Percentiles rank a stretch among this genome's conserved stretches.
These are phyloP conservation scores for Ehretia macrophylla DNA, from an alignment of 257 asterid genomes.

Conservation along the genomic window DNA sequence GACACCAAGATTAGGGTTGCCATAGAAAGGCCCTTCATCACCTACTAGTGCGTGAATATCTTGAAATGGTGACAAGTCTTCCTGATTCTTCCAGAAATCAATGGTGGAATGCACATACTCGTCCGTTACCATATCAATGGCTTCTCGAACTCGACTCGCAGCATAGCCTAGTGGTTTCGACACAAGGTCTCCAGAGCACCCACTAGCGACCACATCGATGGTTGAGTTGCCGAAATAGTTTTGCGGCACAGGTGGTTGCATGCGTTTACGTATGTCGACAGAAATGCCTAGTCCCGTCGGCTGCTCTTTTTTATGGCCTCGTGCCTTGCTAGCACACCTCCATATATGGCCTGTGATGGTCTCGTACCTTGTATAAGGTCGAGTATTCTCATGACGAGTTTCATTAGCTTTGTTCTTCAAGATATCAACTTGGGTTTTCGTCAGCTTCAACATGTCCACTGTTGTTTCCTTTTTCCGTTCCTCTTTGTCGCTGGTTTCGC, in stretches of 20 bases:
- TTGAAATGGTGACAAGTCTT: constrained; percentile 2
- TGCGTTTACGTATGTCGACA: constrained; percentile 10
- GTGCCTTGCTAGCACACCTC: constrained; percentile 26
- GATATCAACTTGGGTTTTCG: constrained; percentile 10
- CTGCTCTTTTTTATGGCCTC: constrained; percentile 17
- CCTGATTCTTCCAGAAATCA: constrained; percentile 2
- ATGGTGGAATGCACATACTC: constrained; percentile 20
- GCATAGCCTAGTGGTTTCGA: constrained; percentile 13
- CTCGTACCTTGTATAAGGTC: constrained; percentile 18
- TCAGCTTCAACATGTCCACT: constrained; percentile 12
- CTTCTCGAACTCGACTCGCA: constrained; percentile 17
- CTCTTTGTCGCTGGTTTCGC: constrained; percentile 10
- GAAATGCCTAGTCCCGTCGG: constrained; percentile 11
- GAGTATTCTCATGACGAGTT: neutral
- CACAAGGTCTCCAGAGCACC: constrained; percentile 12
- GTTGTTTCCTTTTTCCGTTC: constrained; percentile 22
- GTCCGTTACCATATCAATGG: constrained; percentile 1
- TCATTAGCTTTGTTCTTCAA: constrained; percentile 18
- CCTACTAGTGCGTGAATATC: constrained; percentile 7
- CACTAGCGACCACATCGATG: constrained; percentile 1
- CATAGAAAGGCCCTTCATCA: constrained; percentile 18
- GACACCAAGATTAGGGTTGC: constrained; percentile 24
- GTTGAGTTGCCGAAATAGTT: constrained; percentile 24
- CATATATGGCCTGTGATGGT: constrained; percentile 26
- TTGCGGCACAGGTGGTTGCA: constrained; percentile 21